phyloP scores from a whole-genome alignment of 2,329 filamentous ascomycete genomes.

The Emmonsiellopsis sp. region DNA sequence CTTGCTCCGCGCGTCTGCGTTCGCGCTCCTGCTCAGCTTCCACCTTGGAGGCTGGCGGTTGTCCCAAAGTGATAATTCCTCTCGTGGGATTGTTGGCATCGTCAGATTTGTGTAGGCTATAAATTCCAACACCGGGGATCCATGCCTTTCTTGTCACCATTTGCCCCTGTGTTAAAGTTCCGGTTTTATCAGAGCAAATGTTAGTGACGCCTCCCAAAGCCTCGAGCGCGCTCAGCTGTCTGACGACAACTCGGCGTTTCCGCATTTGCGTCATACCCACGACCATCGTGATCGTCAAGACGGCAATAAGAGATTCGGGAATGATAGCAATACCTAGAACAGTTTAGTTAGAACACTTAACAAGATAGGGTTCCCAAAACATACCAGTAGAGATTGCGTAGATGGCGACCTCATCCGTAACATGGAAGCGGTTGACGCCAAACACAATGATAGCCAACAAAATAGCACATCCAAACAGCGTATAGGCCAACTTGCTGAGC shows the following conservation, averaged over 20 bases:
- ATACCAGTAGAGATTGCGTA: slow-evolving; percentile 47
- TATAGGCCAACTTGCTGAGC: slow-evolving; percentile 72
- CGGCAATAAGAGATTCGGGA: slow-evolving; percentile 53
- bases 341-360: slow-evolving; percentile 11
- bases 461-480: slow-evolving; percentile 65
- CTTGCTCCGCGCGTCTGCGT: slow-evolving; percentile 39
- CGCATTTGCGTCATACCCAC: slow-evolving; percentile 47
- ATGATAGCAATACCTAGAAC: slow-evolving; percentile 46
- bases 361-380: slow-evolving; percentile 2
- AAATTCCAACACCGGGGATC: slow-evolving; percentile 44
- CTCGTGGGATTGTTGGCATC: slow-evolving; percentile 48
- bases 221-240: slow-evolving; percentile 46
- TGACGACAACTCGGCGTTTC: slow-evolving; percentile 43
- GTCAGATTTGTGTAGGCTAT: slow-evolving; percentile 43
- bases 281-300: slow-evolving; percentile 53
- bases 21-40: slow-evolving; percentile 21
- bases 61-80: slow-evolving; percentile 34
- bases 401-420: slow-evolving; percentile 49
- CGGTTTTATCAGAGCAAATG: slow-evolving; percentile 50
- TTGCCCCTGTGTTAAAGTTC: slow-evolving; percentile 45
- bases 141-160: slow-evolving; percentile 53
- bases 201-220: slow-evolving; percentile 49
- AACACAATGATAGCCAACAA: slow-evolving; percentile 54
- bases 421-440: slow-evolving; percentile 47
- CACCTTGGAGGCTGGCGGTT: slow-evolving; percentile 20